phyloP scores from a whole-genome alignment of 2,329 filamentous ascomycete genomes.

The Cladosporium sphaerospermum region DNA sequence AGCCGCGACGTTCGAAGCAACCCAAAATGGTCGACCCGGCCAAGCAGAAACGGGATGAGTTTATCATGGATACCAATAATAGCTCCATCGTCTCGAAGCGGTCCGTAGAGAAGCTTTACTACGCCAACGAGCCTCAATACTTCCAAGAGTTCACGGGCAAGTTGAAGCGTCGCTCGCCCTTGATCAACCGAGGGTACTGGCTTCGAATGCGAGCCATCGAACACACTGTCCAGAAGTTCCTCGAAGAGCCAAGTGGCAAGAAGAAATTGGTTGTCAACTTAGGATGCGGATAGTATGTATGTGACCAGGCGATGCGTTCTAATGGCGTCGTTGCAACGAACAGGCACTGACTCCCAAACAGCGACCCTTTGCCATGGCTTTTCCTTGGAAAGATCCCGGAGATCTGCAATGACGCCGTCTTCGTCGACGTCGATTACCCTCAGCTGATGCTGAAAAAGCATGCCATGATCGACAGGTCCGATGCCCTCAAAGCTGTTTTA shows the following conservation, averaged over 20 bases:
- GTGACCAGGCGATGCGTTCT: neutral
- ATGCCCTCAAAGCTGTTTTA: conserved; percentile 50
- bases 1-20: neutral
- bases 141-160: conserved; percentile 84
- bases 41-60: conserved; percentile 26
- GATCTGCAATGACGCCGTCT: conserved; percentile 54
- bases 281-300: conserved; percentile 72
- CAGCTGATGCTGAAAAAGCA: conserved; percentile 71
- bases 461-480: conserved; percentile 57
- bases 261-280: conserved; percentile 74
- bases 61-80: conserved; percentile 62
- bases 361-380: conserved; percentile 83
- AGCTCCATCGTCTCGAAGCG: conserved; percentile 89
- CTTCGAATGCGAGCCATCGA: conserved; percentile 79
- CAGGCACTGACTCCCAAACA: conserved; percentile 32
- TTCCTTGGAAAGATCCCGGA: conserved; percentile 62
- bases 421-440: conserved; percentile 82
- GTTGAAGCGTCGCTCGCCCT: conserved; percentile 71
- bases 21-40: conserved; percentile 16
- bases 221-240: conserved; percentile 64
- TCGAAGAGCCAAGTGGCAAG: conserved; percentile 51
- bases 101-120: conserved; percentile 85
- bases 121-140: conserved; percentile 69
- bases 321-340: neutral
- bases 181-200: conserved; percentile 89